Base-by-base conservation (phyloP, 164 flowering plant genomes). In the Euptelea pleiosperma region DNA sequence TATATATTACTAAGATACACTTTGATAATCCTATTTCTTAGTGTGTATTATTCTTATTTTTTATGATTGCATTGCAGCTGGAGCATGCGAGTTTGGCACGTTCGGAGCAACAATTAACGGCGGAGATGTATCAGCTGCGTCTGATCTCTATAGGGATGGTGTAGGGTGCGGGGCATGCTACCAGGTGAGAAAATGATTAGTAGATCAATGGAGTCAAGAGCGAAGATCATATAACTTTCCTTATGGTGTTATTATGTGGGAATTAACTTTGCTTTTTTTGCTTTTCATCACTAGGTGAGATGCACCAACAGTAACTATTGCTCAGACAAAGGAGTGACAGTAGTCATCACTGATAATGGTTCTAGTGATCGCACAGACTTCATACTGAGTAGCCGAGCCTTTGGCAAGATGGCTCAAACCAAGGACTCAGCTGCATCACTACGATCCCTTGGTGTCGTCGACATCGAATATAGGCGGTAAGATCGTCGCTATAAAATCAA, bases 161-260 rank as follows among this genome's bases (percentile, higher is more conserved):
- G 70, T 83, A 34, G 98, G 98, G 22, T 89, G 96, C 53, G 98
- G 96, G 16, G 88, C 94, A 39, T 91, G 98, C 66, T 89, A 86
- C 68, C 96, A 91, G 85, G 97, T 79, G 51, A 71, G 10, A 3
- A 63, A 1, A 21, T 14, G 25, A 41, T 12, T 8, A 22, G 25
- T 7, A 31, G 19, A 44, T 12, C 18, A 44, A 5, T 39, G 35
- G n/a, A 19, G 15, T 7, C 19, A 52, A 30, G 9, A 35, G 28
- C 25, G 5, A 49, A 34, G 31, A 33, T 51, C 29, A 6, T 33
- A 12, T 51, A 9, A 8, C 4, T 6, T 51, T 30, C 5, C 3
- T n/a, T 7, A 9, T 6, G 8, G 19, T 40, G 6, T 1, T 29
- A 1, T 45, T 19, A 1, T 44, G 10, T 4, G 25, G 10, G 15